A percentile compares a stretch with the other conserved stretches of the same genome.
Conservation (phyloP, 2,329 filamentous ascomycete species). For the Cercospora zeina region DNA sequence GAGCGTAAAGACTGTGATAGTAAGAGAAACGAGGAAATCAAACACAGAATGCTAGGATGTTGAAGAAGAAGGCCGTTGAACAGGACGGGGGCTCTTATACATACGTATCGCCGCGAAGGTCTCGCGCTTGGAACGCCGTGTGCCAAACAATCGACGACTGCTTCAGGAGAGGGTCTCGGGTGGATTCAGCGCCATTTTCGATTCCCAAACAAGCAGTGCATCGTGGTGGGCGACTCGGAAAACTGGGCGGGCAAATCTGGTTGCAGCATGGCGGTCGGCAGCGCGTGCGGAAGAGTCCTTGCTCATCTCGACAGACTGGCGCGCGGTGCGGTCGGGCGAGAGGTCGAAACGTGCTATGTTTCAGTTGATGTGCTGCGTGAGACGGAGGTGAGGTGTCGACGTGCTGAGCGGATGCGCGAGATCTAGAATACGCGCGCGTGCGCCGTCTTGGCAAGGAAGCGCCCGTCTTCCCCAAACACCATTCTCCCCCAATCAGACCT, state of each 20-base stretch:
- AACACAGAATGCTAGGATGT: conserved; percentile 11
- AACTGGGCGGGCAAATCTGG: conserved; percentile 10
- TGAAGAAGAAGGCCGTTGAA: background rate
- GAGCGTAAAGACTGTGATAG: conserved; percentile 34
- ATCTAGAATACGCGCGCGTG: conserved; percentile 4
- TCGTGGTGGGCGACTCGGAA: conserved; percentile 14
- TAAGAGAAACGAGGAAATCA: conserved; percentile 3
- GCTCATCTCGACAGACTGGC: conserved; percentile 25
- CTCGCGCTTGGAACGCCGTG: background rate
- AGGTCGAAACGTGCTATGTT: conserved; percentile 23
- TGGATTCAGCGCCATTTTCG: conserved; percentile 18
- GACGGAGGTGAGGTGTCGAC: conserved; percentile 11
- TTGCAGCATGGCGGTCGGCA: conserved; percentile 11
- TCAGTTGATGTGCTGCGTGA: conserved; percentile 17
- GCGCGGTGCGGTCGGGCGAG: conserved; percentile 10
- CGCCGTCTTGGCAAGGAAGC: conserved; percentile 2
- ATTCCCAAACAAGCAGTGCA: conserved; percentile 23
- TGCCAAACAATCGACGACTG: conserved; percentile 19
- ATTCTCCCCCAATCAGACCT: conserved; percentile 9
- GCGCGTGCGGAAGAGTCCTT: conserved; percentile 22
- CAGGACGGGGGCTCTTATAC: conserved; percentile 21
- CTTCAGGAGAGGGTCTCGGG: conserved; percentile 16
- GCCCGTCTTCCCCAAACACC: conserved; percentile 5
- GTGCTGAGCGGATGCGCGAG: background rate
- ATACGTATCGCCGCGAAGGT: background rate